Base-by-base conservation (phyloP, 2,329 filamentous ascomycete genomes). In the Colletotrichum sp. region DNA sequence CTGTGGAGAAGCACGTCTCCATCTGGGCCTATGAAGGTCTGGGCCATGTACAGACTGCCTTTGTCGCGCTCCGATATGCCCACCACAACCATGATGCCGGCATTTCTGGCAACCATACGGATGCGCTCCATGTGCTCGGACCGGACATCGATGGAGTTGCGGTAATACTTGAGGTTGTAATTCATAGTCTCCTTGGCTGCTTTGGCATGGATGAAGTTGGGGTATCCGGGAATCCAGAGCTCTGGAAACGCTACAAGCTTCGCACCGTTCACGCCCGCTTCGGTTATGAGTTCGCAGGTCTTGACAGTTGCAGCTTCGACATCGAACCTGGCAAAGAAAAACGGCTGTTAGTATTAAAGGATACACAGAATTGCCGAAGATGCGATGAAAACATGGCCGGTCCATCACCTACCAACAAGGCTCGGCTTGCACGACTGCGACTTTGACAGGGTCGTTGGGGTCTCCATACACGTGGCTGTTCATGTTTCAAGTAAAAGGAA, bases 221-320 rank as follows among this genome's bases (percentile, higher is more conserved):
- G 89, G 78, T 90, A 91, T 0, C 89, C 89, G 1, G 89, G 88
- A 48, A 90, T 87, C 85, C 87, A 90, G 34, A 86, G 85, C 80
- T 91, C 89, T 0, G 89, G 87, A 66, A 91, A 91, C 0, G 86
- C 85, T 5, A 93, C 81, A 3, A 93, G 81, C 73, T 90, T 85
- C 2, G 89, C 90, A 1, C 87, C 89, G 56, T 89, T 87, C 5
- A 81, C 76, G 2, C 88, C 88, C 1, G 91, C 91, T 78, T 91
- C 87, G 48, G 85, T 81, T 77, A 93, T 92, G 64, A 92, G 84
- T 0, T 82, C 80, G 77, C 89, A 89, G 10, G 91, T 91, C 80
- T 93, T 93, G 3, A 66, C 18, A 43, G 38, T 43, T n/a, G 38
- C 38, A 43, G 38, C 38, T 43, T 43, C 38, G 18, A 43, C 9